These are phyloP conservation scores for Carex scoparia DNA, from an alignment of 176 grass and related monocot genomes.

Conservation along the genomic window DNA sequence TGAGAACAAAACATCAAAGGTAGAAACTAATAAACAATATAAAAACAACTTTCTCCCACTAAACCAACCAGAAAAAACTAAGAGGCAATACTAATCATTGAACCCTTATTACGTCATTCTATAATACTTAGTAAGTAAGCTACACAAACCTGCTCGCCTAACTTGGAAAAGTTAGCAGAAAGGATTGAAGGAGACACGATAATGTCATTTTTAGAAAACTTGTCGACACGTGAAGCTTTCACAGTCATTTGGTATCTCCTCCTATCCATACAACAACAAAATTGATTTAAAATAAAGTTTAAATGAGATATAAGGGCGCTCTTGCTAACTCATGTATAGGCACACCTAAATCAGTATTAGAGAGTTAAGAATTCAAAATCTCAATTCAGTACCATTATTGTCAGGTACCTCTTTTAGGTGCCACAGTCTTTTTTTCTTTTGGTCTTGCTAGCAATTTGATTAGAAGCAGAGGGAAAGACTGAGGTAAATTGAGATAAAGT, in stretches of 20 bases:
- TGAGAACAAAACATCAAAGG: not conserved
- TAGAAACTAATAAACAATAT: not conserved
- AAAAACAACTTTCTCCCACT: not conserved
- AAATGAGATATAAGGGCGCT: not conserved
- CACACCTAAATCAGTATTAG: not conserved
- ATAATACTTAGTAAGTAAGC: not conserved
- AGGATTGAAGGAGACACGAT: slow-evolving; percentile 98
- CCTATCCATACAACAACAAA: slow-evolving; percentile 22
- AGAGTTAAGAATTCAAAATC: not conserved
- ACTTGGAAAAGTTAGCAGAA: slow-evolving; percentile 88
- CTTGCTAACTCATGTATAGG: not conserved
- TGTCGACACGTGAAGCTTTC: slow-evolving; percentile 81
- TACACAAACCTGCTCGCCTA: slow-evolving; percentile 74
- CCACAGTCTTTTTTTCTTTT: not conserved
- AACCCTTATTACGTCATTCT: not conserved
- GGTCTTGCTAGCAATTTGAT: not conserved
- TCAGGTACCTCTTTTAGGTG: not conserved
- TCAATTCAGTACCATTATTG: not conserved
- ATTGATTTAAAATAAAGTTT: not conserved
- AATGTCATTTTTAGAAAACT: slow-evolving; percentile 88
- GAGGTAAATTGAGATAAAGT: not conserved
- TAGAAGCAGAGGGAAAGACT: not conserved
- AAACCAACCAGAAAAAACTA: not conserved
- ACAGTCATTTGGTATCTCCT: slow-evolving; percentile 35
- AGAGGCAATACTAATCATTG: not conserved